Base-by-base conservation (phyloP, 2,329 filamentous ascomycete species). In the Pseudogymnoascus sp. region DNA sequence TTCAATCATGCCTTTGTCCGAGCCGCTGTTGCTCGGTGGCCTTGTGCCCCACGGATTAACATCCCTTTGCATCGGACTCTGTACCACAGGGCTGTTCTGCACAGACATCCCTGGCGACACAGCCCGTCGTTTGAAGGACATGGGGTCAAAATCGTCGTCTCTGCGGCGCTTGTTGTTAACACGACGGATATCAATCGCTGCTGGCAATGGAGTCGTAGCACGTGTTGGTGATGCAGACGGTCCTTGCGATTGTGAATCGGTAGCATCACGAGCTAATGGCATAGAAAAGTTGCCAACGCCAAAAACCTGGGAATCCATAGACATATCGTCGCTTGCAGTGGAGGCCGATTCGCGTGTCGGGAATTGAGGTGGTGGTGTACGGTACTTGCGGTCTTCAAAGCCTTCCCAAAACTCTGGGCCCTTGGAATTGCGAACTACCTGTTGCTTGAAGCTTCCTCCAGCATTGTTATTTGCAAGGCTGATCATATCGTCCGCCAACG, bases 41-140 rank as follows among this genome's bases (percentile, higher is more conserved):
- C 87, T 80, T 5, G 85, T 87, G n/a, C 88, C 88, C 88, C 89
- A 92, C 0, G 87, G 81, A 60, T 81, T 82, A 44, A 78, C 78
- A 66, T 92, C 90, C 58, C 87, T 82, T 71, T 93, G 86, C 66
- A 89, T 83, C 1, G 92, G 91, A 62, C 90, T 93, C 72, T 96
- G 91, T 68, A 93, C 84, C 36, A 96, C 81, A 1, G 93, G 93
- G 65, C 90, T 95, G 74, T 93, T 95, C 70, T 96, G 91, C 1
- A 89, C 88, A 73, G 91, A 96, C 80, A 97, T 87, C 13, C 92
- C 91, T 0, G 93, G 93, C 63, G 90, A 94, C 2, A 97, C 93
- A 25, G 93, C 93, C 44, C 93, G 85, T 13, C 93, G 84, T 76
- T 97, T 97, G 78, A 97, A 92, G 65, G 88, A 90, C 39, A 87